Evolutionary conservation across 2,329 filamentous ascomycete genomes (phyloP).

Genomic region (Trichoderma sp.): DNA sequence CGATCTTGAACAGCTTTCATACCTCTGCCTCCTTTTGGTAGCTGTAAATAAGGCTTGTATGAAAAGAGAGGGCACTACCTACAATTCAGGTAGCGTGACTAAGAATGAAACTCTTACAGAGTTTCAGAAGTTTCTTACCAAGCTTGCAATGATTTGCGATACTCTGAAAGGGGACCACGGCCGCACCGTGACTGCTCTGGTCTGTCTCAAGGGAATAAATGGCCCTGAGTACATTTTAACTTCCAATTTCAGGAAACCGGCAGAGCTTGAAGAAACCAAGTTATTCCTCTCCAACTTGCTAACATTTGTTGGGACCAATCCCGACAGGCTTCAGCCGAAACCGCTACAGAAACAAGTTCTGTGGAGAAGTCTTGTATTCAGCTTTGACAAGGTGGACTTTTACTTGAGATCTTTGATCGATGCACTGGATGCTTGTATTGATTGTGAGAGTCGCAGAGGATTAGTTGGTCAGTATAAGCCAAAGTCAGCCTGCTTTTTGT

Average conservation of each 20-base stretch:
- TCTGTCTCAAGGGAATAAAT: neutral
- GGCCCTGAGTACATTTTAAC: neutral
- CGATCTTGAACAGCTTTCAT: neutral
- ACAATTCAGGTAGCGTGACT: neutral
- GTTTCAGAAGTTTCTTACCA: neutral
- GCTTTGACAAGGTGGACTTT: neutral
- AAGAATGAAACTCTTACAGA: neutral
- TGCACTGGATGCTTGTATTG: neutral
- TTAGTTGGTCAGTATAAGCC: neutral
- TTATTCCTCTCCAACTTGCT: neutral
- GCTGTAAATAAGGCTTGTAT: neutral
- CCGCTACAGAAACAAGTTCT: neutral
- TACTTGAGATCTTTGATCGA: neutral
- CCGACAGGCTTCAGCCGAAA: neutral
- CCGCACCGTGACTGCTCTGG: neutral
- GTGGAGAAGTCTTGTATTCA: neutral
- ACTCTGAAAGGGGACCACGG: neutral
- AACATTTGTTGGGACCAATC: neutral
- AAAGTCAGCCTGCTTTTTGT: neutral
- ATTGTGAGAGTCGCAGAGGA: neutral
- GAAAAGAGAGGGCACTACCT: neutral
- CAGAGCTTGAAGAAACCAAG: neutral
- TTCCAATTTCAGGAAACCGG: neutral
- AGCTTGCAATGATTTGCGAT: neutral
- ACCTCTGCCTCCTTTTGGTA: neutral